phyloP scores from a whole-genome alignment of 208 protist genomes.

The Trypanosoma avium region DNA sequence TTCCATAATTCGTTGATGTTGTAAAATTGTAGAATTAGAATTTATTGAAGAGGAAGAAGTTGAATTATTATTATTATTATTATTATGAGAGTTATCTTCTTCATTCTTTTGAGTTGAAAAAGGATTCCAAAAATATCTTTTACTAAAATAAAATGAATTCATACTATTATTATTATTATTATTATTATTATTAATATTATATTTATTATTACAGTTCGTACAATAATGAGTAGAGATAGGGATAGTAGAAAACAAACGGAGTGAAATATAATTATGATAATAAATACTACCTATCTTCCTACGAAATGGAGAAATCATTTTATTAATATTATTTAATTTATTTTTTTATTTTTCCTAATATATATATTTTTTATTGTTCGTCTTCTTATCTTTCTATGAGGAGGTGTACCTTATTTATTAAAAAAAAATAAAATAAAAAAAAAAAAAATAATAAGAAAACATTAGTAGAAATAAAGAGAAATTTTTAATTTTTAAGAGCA shows the following conservation, averaged over 20 bases:
- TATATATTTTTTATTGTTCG: background rate
- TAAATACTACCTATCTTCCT: background rate
- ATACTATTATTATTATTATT: background rate
- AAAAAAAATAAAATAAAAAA: constrained; percentile 4
- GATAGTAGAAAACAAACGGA: too few relatives aligned
- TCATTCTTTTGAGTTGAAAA: constrained; percentile 28
- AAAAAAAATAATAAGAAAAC: background rate
- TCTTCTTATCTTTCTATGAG: background rate
- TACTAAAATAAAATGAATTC: background rate
- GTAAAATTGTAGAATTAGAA: constrained; percentile 18
- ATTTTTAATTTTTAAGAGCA: too few relatives aligned
- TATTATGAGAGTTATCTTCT: background rate
- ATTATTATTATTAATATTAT: background rate
- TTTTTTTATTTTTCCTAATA: background rate
- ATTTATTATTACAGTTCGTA: background rate
- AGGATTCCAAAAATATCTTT: constrained; percentile 47
- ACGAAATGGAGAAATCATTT: too few relatives aligned
- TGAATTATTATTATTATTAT: too few relatives aligned
- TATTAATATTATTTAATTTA: background rate
- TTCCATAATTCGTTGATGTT: constrained; percentile 41
- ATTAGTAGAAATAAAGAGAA: background rate
- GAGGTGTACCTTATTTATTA: background rate
- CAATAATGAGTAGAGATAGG: too few relatives aligned
- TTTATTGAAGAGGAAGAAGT: too few relatives aligned
- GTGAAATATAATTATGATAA: background rate